Percentiles rank a stretch among this genome's conserved stretches.
Evolutionary conservation across 2,329 filamentous ascomycete species (phyloP).

Genomic region (Fusarium burgessii): DNA sequence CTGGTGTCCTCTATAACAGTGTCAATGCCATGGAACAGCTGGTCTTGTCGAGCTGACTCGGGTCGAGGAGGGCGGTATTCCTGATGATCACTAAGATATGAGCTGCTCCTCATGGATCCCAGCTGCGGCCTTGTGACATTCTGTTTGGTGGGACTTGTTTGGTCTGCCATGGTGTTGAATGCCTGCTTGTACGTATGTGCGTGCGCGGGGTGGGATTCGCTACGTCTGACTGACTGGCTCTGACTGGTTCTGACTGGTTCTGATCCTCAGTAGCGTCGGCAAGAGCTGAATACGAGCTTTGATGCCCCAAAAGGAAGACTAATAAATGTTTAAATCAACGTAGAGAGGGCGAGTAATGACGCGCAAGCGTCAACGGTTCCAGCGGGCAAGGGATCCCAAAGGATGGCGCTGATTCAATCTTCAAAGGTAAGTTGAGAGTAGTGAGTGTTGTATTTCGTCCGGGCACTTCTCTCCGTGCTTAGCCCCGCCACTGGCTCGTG

Average conservation of each 20-base stretch:
- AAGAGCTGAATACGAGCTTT: conserved; percentile 4
- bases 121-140: conserved; percentile 61
- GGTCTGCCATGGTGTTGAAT: conserved; percentile 49
- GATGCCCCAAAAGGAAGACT: conserved; percentile 2
- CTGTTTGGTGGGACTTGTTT: conserved; percentile 48
- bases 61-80: conserved; percentile 69
- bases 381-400: conserved; percentile 22
- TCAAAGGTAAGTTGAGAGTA: conserved; percentile 22
- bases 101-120: conserved; percentile 68
- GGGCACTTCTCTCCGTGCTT: conserved; percentile 36
- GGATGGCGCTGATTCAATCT: conserved; percentile 29
- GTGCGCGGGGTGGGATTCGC: conserved; percentile 35
- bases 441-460: conserved; percentile 31
- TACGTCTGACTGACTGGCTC: conserved; percentile 21
- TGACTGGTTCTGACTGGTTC: conserved; percentile 8
- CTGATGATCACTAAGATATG: conserved; percentile 72
- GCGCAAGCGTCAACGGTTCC: conserved; percentile 4
- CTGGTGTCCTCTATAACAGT: conserved; percentile 70
- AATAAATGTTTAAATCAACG: conserved; percentile 4
- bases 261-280: conserved; percentile 1
- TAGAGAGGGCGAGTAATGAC: background rate
- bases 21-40: conserved; percentile 68
- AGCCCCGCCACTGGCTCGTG: conserved; percentile 40
- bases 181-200: background rate
- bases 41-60: conserved; percentile 65